Conservation (phyloP, 2,329 filamentous ascomycete species). For the Trichocomaceae sp. region DNA sequence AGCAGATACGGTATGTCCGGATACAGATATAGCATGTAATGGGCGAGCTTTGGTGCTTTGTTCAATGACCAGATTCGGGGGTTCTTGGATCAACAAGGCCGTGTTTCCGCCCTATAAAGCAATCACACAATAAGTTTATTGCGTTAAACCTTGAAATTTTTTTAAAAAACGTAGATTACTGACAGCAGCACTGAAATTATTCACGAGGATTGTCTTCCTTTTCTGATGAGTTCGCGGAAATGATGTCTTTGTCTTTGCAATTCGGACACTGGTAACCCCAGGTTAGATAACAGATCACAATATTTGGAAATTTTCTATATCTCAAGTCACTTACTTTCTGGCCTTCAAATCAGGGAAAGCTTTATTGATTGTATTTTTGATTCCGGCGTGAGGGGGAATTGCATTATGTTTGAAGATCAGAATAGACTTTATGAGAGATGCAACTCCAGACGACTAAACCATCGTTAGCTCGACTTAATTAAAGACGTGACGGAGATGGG, state of each 20-base stretch:
- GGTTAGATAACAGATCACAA: too few species aligned
- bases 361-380: conserved; percentile 40
- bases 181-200: conserved; percentile 66
- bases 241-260: too few species aligned
- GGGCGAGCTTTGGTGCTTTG: conserved; percentile 39
- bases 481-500: too few species aligned
- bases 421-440: conserved; percentile 27
- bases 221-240: too few species aligned
- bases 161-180: too few species aligned
- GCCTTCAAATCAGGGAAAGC: conserved; percentile 41
- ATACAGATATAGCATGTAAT: conserved; percentile 49
- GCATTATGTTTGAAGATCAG: conserved; percentile 32
- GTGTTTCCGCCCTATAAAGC: conserved; percentile 48
- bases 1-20: conserved; percentile 46
- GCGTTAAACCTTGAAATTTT: too few species aligned
- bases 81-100: conserved; percentile 33
- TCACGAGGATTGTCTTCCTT: too few species aligned
- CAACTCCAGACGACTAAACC: conserved; percentile 12
- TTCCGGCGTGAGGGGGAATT: conserved; percentile 31
- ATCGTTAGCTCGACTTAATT: too few species aligned
- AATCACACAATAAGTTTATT: too few species aligned
- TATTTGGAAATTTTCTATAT: too few species aligned
- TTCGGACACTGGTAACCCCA: too few species aligned
- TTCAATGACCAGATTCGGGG: conserved; percentile 31
- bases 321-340: too few species aligned